These are phyloP conservation scores for Colletotrichum orchidophilum DNA, from an alignment of 2,329 filamentous ascomycete genomes.

Conservation along the genomic window DNA sequence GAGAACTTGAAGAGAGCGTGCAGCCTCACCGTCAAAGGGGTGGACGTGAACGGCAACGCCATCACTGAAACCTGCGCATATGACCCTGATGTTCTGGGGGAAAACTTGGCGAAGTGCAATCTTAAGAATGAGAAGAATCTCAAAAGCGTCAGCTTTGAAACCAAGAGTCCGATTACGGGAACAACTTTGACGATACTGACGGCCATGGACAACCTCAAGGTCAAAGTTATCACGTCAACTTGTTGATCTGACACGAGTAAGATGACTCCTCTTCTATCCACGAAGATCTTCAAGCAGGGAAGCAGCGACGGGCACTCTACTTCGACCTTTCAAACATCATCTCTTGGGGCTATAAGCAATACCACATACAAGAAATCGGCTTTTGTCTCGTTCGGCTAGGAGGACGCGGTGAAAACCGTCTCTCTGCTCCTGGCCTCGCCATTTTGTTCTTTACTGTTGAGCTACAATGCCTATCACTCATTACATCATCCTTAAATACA, in stretches of 20 bases:
- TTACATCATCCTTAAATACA: not conserved
- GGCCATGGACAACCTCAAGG: not conserved
- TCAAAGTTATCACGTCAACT: not conserved
- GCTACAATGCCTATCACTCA: not conserved
- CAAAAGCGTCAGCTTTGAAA: not conserved
- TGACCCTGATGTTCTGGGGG: not conserved
- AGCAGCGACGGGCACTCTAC: not conserved
- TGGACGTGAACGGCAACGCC: not conserved
- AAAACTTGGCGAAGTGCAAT: not conserved
- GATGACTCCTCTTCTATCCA: not conserved
- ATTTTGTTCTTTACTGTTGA: not conserved
- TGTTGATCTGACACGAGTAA: not conserved
- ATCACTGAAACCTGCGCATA: not conserved
- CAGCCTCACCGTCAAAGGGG: not conserved
- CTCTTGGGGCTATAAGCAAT: no score
- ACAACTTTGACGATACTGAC: not conserved
- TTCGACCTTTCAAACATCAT: no score
- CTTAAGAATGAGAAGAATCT: not conserved
- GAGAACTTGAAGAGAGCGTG: not conserved
- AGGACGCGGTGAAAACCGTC: fast-evolving
- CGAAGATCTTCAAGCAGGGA: not conserved
- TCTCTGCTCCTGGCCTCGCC: not conserved
- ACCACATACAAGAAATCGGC: not conserved
- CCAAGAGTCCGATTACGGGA: not conserved
- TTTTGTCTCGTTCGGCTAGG: not conserved